phyloP scores from a whole-genome alignment of 1,284 basidiomycete species.

The Cryptococcus maquisensis region DNA sequence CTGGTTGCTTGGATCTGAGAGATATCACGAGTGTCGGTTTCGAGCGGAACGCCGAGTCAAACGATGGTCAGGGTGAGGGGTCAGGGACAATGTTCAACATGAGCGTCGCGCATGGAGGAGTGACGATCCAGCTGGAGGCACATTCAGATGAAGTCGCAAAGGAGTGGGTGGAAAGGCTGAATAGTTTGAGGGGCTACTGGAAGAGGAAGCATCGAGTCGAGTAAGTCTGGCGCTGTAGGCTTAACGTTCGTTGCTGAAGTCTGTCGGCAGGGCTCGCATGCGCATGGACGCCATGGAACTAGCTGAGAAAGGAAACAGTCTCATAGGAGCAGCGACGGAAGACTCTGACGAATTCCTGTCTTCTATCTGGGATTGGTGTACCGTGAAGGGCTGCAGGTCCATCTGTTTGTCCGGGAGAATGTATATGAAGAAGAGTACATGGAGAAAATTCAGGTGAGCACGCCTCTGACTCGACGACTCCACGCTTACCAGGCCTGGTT shows the following conservation, averaged over 20 bases:
- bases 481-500: neutral
- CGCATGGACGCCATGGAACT: constrained; percentile 39
- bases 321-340: constrained; percentile 19
- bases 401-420: constrained; percentile 37
- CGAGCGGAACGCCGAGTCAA: neutral
- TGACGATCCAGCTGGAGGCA: constrained; percentile 26
- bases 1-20: constrained; percentile 41
- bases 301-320: constrained; percentile 16
- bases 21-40: constrained; percentile 28
- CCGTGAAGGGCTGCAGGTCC: constrained; percentile 40
- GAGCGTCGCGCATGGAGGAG: constrained; percentile 14
- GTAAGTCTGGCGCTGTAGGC: constrained; percentile 21
- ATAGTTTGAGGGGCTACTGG: constrained; percentile 37
- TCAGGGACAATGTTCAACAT: constrained; percentile 30
- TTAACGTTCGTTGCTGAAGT: no score
- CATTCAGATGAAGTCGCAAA: constrained; percentile 25
- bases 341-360: constrained; percentile 17
- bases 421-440: constrained; percentile 33
- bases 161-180: constrained; percentile 42
- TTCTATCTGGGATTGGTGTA: constrained; percentile 48
- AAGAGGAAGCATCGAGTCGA: constrained; percentile 38
- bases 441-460: constrained; percentile 41
- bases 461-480: neutral
- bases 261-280: constrained; percentile 29
- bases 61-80: neutral